Base-by-base conservation (phyloP, 768 basidiomycete species). In the Mycena kentingensis region DNA sequence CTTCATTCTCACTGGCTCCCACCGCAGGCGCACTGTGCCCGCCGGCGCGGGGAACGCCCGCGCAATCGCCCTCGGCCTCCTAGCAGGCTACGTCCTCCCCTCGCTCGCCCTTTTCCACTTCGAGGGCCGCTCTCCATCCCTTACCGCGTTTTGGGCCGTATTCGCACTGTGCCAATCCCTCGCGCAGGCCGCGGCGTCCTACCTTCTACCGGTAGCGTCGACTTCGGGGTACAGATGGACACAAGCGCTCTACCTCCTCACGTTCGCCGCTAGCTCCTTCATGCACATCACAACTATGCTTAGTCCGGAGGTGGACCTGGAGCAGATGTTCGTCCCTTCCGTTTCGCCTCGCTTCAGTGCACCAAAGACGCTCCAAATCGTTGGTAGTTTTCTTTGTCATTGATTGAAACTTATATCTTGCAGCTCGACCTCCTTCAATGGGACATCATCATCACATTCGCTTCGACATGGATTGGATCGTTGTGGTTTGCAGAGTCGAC, bases 61-160 rank as follows among this genome's bases (percentile, higher is more conserved):
- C 61, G 80, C 79, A 16, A 68, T 79, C 24, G 55, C 78, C 18
- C 82, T 82, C 58, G 76, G 74, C 1, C 27, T 81, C 28, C 21
- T 77, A 25, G 58, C 72, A 6, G 81, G 81, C 7, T 74, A 67
- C 13, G 58, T 69, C 18, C 70, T 81, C 18, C 81, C 81, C 11
- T 74, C 78, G 4, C 47, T 70, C 18, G 70, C 68, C 41, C 75
- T 83, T 72, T 45, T 83, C 51, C 27, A 70, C 39, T 48, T 79
- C 24, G 61, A 67, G 21, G 75, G 76, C n/a, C n/a, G n/a, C n/a
- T n/a, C n/a, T 46, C 70, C 77, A 0, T 56, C 55, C 41, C 63
- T 81, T 35, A 82, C 79, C 13, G 77, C 77, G 8, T 65, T 77
- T 29, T 84, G 82, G 82, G 81, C 82, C 55, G 54, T 70, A 22